Base-by-base conservation (phyloP, 2,329 filamentous ascomycete genomes). In the Talaromyces sp. region DNA sequence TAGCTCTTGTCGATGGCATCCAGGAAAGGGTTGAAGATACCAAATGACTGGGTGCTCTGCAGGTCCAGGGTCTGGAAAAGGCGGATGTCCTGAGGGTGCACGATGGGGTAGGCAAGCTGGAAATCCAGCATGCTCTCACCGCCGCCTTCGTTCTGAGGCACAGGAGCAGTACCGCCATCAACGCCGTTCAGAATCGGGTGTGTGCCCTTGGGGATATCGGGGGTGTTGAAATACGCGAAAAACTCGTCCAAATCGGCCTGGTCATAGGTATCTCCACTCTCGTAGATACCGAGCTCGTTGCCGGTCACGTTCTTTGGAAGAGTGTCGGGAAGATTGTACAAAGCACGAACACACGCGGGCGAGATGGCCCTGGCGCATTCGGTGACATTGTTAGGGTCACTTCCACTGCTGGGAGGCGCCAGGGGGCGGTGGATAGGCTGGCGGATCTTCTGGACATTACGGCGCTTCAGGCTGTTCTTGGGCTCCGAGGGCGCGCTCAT, bases 1-100 rank as follows among this genome's bases (percentile, higher is more conserved):
- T 59, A 59, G 21, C 51, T 54, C 13, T n/a, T 52, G 31, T 59
- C 58, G 6, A 59, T 14, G 26, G 58, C 58, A 32, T 59, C 58
- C 38, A 59, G 31, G 41, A 59, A 59, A 13, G 55, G 53, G 9
- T 59, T 55, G 19, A 54, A 59, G 38, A 59, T 19, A 24, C 52
- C 52, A 11, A 5, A n/a, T 17, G 24, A n/a, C 13, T 52, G 13
- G 10, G 24, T 3, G 8, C 5, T 9, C 13, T 27, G 13, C 13
- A 10, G 2, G 17, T 59, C 53, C 1, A 52, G 14, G 10, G 35
- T 29, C 43, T 59, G 58, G 27, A 56, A 56, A 7, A 59, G 29
- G 6, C 19, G 46, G 32, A 59, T 27, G 17, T 35, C 43, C 49
- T 59, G 58, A 24, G 58, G 58, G n/a, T 59, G n/a, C 1, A 59